Evolutionary conservation across 441 rosid species (phyloP).

Genomic region (Gossypium gossypioides): DNA sequence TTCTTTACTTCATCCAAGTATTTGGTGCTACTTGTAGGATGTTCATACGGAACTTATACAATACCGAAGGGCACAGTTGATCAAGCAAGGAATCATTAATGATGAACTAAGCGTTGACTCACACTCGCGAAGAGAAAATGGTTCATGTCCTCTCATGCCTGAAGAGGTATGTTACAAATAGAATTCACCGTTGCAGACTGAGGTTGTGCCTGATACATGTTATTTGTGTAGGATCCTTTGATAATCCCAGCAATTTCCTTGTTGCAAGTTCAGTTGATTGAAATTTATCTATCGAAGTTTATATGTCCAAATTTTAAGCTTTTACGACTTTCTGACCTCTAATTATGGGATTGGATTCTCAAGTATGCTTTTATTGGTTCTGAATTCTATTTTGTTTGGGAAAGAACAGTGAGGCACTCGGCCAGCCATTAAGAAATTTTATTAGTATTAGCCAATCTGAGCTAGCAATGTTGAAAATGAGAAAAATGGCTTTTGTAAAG

Average conservation of each 20-base stretch:
- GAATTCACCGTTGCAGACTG: not conserved
- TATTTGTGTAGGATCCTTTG: not conserved
- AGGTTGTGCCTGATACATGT: not conserved
- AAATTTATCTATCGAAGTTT: not conserved
- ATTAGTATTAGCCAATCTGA: not conserved
- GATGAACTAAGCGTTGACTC: constrained; percentile 60
- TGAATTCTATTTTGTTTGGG: not conserved
- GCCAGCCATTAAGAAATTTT: not conserved
- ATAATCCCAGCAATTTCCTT: not conserved
- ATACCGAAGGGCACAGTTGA: constrained; percentile 78
- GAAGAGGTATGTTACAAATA: constrained; percentile 61
- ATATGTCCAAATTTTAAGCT: not conserved
- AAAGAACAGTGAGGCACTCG: not conserved
- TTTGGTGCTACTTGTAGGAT: constrained; percentile 45
- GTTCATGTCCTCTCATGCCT: constrained; percentile 93
- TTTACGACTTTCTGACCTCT: not conserved
- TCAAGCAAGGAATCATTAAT: constrained; percentile 58
- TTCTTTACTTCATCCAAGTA: constrained; percentile 10
- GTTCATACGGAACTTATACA: constrained; percentile 88
- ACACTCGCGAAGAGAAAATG: constrained; percentile 54
- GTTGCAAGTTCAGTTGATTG: not conserved
- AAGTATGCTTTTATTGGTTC: not conserved
- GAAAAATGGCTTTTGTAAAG: not conserved
- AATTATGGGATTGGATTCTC: not conserved
- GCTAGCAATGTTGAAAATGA: not conserved